These are phyloP conservation scores for Solanum chiquidenum DNA, from an alignment of 257 asterid species.

Conservation along the genomic window DNA sequence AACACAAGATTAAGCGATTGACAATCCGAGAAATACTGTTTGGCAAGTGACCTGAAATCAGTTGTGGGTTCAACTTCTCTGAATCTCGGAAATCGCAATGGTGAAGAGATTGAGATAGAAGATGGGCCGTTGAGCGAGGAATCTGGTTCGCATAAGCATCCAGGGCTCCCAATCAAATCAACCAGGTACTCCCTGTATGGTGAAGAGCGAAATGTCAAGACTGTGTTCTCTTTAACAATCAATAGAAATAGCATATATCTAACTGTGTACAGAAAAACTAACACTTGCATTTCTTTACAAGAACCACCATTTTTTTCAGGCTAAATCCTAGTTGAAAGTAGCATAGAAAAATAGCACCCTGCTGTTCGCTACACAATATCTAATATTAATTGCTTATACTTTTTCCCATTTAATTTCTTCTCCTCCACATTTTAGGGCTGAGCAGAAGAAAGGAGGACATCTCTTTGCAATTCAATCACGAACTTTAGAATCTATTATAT, in stretches of 20 bases:
- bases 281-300: background rate
- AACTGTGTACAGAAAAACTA: background rate
- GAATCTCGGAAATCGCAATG: constrained; percentile 77
- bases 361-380: background rate
- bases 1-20: constrained; percentile 75
- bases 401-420: background rate
- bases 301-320: background rate
- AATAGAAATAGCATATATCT: background rate
- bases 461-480: background rate
- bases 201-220: background rate
- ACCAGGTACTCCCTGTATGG: constrained; percentile 80
- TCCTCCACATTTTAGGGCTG: background rate
- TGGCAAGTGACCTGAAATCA: constrained; percentile 81
- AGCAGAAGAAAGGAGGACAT: background rate
- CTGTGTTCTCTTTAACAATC: background rate
- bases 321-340: background rate
- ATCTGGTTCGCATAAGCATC: constrained; percentile 76
- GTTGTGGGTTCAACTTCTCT: constrained; percentile 58
- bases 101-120: constrained; percentile 88
- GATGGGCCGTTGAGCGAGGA: constrained; percentile 89
- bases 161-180: constrained; percentile 89
- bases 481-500: background rate
- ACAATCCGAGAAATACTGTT: constrained; percentile 69
- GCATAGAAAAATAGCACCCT: background rate
- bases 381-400: background rate